Conservation (phyloP, 371 early-diverging fungal species). For the Rhizopus stolonifer region DNA sequence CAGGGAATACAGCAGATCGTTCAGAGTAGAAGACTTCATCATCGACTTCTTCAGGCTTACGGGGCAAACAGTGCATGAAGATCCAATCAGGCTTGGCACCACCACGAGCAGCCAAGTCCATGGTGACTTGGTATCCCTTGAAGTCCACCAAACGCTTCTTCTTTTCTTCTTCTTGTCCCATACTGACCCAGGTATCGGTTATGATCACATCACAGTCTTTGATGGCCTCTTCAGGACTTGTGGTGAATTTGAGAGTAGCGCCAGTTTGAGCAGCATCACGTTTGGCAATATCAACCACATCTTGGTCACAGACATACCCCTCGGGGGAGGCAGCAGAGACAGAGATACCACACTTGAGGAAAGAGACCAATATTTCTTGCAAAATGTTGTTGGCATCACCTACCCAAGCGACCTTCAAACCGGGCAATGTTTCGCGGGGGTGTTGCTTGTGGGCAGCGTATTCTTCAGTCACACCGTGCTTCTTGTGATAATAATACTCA, state of each 20-base stretch:
- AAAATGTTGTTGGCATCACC: conserved; percentile 97
- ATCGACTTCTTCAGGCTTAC: conserved; percentile 93
- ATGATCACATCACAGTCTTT: conserved; percentile 84
- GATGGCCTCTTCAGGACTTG: conserved; percentile 77
- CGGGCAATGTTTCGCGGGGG: conserved; percentile 57
- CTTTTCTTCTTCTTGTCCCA: conserved; percentile 96
- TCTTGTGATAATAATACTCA: conserved; percentile 58
- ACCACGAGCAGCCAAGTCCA: conserved; percentile 70
- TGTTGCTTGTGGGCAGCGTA: conserved; percentile 52
- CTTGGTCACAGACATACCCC: conserved; percentile 72
- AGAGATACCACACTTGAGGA: conserved; percentile 86
- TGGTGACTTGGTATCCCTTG: conserved; percentile 85
- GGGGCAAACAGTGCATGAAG: conserved; percentile 97
- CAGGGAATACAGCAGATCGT: conserved; percentile 91
- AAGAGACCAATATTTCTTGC: conserved; percentile 82
- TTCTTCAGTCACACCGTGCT: conserved; percentile 24
- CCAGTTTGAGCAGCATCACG: conserved; percentile 50
- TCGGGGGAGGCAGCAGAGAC: conserved; percentile 84
- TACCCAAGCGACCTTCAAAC: conserved; percentile 88
- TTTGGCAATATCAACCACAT: conserved; percentile 63
- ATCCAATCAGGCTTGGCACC: conserved; percentile 85
- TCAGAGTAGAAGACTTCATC: conserved; percentile 94
- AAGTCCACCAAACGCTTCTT: conserved; percentile 78
- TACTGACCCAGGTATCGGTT: conserved; percentile 97
- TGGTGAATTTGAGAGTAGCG: conserved; percentile 59